Evolutionary conservation across 106 monocot species (phyloP), one percentile per base, ranked within the genome.

Genomic region (Dactylorhiza incarnata): DNA sequence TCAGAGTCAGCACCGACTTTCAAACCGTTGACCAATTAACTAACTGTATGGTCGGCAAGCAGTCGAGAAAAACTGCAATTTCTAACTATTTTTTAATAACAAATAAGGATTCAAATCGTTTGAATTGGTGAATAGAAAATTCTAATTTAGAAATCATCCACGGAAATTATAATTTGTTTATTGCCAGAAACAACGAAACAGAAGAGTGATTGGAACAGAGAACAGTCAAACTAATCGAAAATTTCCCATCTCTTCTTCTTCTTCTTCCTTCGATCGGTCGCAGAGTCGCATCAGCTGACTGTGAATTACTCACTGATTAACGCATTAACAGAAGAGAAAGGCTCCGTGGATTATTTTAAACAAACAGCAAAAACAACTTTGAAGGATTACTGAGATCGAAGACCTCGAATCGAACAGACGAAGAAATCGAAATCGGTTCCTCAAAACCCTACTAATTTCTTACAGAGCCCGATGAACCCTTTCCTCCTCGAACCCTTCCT

Each of bases 401-500:
- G 37, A 37, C 37, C 37, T 15, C 9, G 52, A 52, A 52, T 52
- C 52, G 15, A 52, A 52, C 52, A 62, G 62, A 62, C 19, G n/a
- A 62, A 62, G 22, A 23, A 14, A 20, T 19, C 1, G 65, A 45
- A 71, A 74, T 29, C 12, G 54, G 53, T 16, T 20, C 24, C 20
- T 75, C 51, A 76, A 65, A 63, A 48, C 2, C 76, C 63, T 12
- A 63, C 45, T 12, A 76, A 46, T 62, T 63, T 62, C 48, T 48
- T 76, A 11, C 76, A 76, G 45, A 48, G 11, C 12, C 76, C 62
- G 23, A 46, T 13, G 12, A 76, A 47, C 63, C 76, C 62, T 24
- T 59, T 75, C 59, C 59, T 76, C 56, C 47, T 48, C 23, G 43
- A 59, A 14, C 22, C 20, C 63, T 47, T 76, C 75, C 7, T 63